A percentile compares a stretch with the other conserved stretches of the same genome.
These are phyloP conservation scores for Creolimax fragrantissima DNA, from an alignment of 78 protist species.

Conservation along the genomic window DNA sequence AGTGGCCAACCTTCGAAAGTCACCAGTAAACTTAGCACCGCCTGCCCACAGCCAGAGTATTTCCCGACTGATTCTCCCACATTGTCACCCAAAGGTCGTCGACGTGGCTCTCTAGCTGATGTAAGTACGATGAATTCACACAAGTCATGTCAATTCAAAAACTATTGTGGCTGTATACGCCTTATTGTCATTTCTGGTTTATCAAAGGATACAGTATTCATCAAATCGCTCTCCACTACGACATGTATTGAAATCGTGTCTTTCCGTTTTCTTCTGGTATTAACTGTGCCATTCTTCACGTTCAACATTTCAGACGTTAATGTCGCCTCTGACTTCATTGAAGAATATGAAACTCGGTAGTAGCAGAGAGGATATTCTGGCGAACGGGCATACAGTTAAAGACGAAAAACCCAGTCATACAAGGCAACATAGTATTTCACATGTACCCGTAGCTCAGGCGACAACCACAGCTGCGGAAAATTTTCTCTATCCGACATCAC, in stretches of 20 bases:
- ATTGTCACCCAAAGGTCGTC: not conserved
- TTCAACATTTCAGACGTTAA: not conserved
- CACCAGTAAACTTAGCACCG: not conserved
- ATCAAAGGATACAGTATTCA: not conserved
- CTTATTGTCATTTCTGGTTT: not conserved
- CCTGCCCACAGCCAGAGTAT: not conserved
- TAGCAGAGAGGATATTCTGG: not conserved
- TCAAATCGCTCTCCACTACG: not conserved
- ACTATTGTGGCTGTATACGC: not conserved
- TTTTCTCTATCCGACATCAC: no score
- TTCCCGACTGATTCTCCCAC: not conserved
- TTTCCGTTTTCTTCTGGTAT: not conserved
- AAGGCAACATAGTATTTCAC: no score
- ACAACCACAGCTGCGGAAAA: no score
- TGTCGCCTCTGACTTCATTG: not conserved
- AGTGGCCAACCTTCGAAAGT: not conserved
- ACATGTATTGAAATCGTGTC: not conserved
- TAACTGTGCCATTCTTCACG: not conserved
- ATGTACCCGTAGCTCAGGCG: no score
- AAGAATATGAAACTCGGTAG: not conserved
- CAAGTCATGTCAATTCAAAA: not conserved
- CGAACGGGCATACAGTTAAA: no score
- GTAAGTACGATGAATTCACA: not conserved
- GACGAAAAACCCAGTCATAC: no score
- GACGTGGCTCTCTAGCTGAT: not conserved